Conservation (phyloP, 2,329 filamentous ascomycete genomes). For the Ceratocystis ficicola region DNA sequence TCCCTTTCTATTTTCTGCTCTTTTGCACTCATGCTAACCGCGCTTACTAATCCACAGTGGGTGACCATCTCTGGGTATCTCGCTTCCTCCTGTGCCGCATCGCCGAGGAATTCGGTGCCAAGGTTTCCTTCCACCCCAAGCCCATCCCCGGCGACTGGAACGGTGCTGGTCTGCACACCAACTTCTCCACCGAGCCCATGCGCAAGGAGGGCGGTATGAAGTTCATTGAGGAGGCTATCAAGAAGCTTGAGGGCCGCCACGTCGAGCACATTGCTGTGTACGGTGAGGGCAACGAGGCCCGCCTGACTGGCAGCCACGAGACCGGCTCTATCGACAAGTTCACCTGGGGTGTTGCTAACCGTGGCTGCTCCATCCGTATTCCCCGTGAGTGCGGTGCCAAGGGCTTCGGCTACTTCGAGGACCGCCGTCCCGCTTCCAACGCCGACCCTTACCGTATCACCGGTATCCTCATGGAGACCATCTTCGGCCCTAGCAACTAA, state of each 20-base stretch:
- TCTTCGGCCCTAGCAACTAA: conserved; percentile 30
- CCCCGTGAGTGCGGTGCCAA: conserved; percentile 73
- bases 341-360: conserved; percentile 88
- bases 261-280: conserved; percentile 83
- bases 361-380: conserved; percentile 86
- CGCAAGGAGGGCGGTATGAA: conserved; percentile 89
- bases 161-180: conserved; percentile 83
- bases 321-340: conserved; percentile 90
- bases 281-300: conserved; percentile 88
- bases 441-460: conserved; percentile 75
- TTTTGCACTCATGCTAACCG: neutral
- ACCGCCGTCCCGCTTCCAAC: conserved; percentile 71
- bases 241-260: conserved; percentile 70
- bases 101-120: conserved; percentile 90
- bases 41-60: conserved; percentile 43
- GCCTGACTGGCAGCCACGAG: conserved; percentile 88
- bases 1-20: neutral
- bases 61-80: conserved; percentile 85
- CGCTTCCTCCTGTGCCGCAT: conserved; percentile 80
- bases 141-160: conserved; percentile 90
- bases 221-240: conserved; percentile 74
- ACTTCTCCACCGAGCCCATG: conserved; percentile 86
- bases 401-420: conserved; percentile 91
- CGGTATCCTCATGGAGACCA: conserved; percentile 66
- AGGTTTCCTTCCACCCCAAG: conserved; percentile 93